A percentile compares a stretch with the other conserved stretches of the same genome.
phyloP scores from a whole-genome alignment of 495 filamentous ascomycete species.

The Neurospora discreta region DNA sequence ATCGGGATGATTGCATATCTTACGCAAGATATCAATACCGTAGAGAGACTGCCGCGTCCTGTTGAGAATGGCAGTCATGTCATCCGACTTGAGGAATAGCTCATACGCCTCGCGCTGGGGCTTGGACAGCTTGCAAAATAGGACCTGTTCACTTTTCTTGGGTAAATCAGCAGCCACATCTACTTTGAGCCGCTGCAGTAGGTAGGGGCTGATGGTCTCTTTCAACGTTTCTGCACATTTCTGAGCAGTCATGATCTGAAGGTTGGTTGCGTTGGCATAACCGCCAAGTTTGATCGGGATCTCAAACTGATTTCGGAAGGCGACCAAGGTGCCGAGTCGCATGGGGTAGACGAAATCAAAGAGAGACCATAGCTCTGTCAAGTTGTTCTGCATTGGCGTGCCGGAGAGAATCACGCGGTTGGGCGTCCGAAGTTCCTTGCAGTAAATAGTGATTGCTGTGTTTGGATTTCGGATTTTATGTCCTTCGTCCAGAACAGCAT shows the following conservation, averaged over 20 bases:
- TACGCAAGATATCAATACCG: constrained; percentile 83
- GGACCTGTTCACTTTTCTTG: constrained; percentile 85
- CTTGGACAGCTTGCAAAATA: constrained; percentile 85
- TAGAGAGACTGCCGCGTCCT: constrained; percentile 69
- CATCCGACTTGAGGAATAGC: constrained; percentile 67
- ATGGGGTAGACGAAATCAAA: constrained; percentile 97
- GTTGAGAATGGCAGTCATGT: constrained; percentile 65
- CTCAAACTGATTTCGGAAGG: constrained; percentile 82
- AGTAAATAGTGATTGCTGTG: constrained; percentile 79
- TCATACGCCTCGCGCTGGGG: constrained; percentile 67
- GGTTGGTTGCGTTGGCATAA: constrained; percentile 84
- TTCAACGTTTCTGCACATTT: constrained; percentile 85
- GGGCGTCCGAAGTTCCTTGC: constrained; percentile 78
- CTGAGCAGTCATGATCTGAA: constrained; percentile 83
- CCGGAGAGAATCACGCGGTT: constrained; percentile 91
- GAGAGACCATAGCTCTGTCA: constrained; percentile 95
- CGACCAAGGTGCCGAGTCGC: constrained; percentile 82
- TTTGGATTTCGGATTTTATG: constrained; percentile 97
- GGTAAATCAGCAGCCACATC: constrained; percentile 91
- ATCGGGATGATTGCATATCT: constrained; percentile 97
- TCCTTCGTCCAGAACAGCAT: constrained; percentile 90
- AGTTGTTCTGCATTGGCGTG: constrained; percentile 96
- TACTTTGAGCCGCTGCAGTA: constrained; percentile 86
- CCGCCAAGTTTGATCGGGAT: constrained; percentile 84
- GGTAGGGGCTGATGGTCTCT: constrained; percentile 80